These are phyloP conservation scores for Solanum pinnatisectum DNA, from an alignment of 257 asterid genomes.

Conservation along the genomic window DNA sequence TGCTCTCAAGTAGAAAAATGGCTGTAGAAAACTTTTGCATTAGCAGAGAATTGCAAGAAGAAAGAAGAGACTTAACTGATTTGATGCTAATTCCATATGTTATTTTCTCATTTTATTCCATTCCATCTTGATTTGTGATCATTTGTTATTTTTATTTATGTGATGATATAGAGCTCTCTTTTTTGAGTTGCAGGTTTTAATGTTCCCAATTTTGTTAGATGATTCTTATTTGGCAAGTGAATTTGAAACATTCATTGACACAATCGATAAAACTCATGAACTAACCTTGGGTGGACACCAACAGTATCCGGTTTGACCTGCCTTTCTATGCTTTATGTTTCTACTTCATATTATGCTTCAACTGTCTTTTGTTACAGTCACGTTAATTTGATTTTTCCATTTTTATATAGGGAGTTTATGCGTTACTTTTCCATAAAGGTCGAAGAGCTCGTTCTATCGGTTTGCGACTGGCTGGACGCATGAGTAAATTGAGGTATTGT, in stretches of 20 bases:
- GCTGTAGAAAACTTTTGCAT: neutral
- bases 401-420: conserved; percentile 69
- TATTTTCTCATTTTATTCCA: neutral
- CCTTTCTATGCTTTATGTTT: conserved; percentile 5
- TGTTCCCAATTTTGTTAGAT: conserved; percentile 79
- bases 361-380: neutral
- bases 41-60: neutral
- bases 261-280: conserved; percentile 80
- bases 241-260: conserved; percentile 80
- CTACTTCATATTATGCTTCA: conserved; percentile 1
- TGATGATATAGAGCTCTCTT: neutral
- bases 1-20: neutral
- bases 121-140: neutral
- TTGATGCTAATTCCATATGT: neutral
- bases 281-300: conserved; percentile 78
- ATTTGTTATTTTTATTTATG: neutral
- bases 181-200: conserved; percentile 54
- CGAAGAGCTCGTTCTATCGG: conserved; percentile 90
- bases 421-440: conserved; percentile 70
- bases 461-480: conserved; percentile 78
- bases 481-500: conserved; percentile 80
- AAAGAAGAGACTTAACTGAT: neutral
- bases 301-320: conserved; percentile 73
- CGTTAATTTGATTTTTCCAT: neutral
- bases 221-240: conserved; percentile 60